These are phyloP conservation scores for Entophlyctis helioformis DNA, from an alignment of 192 early-diverging fungal genomes.

Conservation along the genomic window DNA sequence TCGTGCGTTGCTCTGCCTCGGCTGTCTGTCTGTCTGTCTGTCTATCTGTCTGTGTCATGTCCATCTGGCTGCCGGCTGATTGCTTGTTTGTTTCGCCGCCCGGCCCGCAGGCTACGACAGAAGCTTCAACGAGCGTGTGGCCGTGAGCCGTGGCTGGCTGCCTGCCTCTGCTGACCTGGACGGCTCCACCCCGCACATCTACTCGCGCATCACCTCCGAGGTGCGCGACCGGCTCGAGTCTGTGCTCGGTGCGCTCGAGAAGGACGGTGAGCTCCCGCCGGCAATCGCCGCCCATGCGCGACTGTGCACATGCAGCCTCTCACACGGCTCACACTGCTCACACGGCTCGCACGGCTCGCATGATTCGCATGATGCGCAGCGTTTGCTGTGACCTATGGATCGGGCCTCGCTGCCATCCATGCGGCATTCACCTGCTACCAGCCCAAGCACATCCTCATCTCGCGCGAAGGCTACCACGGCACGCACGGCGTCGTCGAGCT, in stretches of 20 bases:
- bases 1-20: constrained; percentile 1
- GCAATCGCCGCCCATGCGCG: neutral
- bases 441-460: constrained; percentile 29
- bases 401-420: constrained; percentile 42
- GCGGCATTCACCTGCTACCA: constrained; percentile 39
- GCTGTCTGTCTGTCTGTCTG: too few relatives aligned
- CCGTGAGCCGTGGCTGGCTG: constrained; percentile 11
- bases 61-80: neutral
- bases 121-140: constrained; percentile 17
- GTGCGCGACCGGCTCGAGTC: constrained; percentile 35
- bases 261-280: constrained; percentile 1
- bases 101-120: constrained; percentile 4
- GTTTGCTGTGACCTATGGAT: constrained; percentile 48
- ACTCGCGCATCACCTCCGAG: constrained; percentile 32
- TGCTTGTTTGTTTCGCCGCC: neutral
- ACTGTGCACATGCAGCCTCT: neutral
- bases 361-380: constrained; percentile 12
- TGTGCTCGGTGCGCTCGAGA: constrained; percentile 37
- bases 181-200: constrained; percentile 15
- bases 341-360: too few relatives aligned
- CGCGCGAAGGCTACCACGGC: constrained; percentile 21
- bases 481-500: constrained; percentile 8
- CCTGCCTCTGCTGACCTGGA: neutral
- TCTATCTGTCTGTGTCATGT: neutral
- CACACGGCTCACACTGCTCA: too few relatives aligned